These are phyloP conservation scores for Phoenix roebelenii DNA, from an alignment of 176 grass and related monocot species.

Conservation along the genomic window DNA sequence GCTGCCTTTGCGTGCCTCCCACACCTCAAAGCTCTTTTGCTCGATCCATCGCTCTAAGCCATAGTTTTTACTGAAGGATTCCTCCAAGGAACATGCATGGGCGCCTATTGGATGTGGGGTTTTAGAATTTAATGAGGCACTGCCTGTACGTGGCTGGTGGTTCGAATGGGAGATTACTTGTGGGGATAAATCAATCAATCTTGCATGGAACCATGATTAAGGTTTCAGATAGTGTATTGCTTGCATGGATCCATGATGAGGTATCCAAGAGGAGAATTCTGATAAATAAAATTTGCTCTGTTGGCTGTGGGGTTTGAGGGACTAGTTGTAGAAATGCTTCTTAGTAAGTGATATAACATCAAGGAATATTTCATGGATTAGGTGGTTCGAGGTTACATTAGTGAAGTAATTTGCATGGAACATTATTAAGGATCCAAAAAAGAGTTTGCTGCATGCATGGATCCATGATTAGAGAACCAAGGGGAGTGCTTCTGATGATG, in stretches of 20 bases:
- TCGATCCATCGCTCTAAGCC: too few relatives aligned
- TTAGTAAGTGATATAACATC: too few relatives aligned
- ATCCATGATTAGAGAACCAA: conserved; percentile 8
- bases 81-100: too few relatives aligned
- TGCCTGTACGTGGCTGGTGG: too few relatives aligned
- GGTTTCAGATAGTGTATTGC: neutral
- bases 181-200: too few relatives aligned
- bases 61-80: too few relatives aligned
- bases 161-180: too few relatives aligned
- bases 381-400: neutral
- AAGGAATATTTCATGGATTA: neutral
- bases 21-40: neutral
- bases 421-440: conserved; percentile 1
- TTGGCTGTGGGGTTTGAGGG: too few relatives aligned
- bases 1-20: conserved; percentile 2
- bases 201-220: conserved; percentile 7
- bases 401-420: neutral
- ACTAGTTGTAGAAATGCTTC: too few relatives aligned
- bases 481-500: conserved; percentile 1
- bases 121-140: too few relatives aligned
- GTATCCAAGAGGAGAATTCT: neutral
- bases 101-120: too few relatives aligned
- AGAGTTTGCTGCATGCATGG: conserved; percentile 3
- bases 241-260: conserved; percentile 29
- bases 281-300: too few relatives aligned